Percentiles rank a stretch among this genome's conserved stretches.
Evolutionary conservation across 2,329 filamentous ascomycete species (phyloP).

Genomic region (Cytospora paraplurivora): DNA sequence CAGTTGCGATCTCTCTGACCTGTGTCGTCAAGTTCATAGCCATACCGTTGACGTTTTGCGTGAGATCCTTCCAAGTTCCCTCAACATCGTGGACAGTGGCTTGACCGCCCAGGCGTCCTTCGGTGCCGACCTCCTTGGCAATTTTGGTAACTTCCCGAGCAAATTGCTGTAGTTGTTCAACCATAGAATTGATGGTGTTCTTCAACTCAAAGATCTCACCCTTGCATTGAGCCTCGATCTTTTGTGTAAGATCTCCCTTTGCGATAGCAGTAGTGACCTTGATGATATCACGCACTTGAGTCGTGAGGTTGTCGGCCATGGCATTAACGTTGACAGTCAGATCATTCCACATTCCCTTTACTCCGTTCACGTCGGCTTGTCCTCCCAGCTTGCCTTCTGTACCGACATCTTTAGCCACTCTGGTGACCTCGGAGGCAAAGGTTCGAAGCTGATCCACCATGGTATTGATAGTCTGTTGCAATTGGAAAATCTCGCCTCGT

Average conservation of each 20-base stretch:
- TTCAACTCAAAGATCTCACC: slow-evolving; percentile 95
- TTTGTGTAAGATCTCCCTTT: slow-evolving; percentile 91
- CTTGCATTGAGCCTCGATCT: slow-evolving; percentile 89
- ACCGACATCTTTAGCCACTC: slow-evolving; percentile 80
- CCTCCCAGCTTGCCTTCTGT: slow-evolving; percentile 82
- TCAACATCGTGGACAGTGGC: slow-evolving; percentile 95
- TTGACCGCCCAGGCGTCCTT: slow-evolving; percentile 91
- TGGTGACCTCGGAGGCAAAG: slow-evolving; percentile 81
- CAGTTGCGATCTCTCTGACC: slow-evolving; percentile 95
- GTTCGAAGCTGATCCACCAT: slow-evolving; percentile 86
- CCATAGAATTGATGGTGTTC: slow-evolving; percentile 99
- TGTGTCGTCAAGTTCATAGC: slow-evolving; percentile 97
- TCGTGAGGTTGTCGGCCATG: slow-evolving; percentile 85
- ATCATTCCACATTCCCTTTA: slow-evolving; percentile 88
- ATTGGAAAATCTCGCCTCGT: slow-evolving; percentile 77
- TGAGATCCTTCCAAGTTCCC: slow-evolving; percentile 95
- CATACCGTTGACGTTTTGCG: slow-evolving; percentile 97
- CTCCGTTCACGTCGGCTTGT: slow-evolving; percentile 80
- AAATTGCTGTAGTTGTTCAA: slow-evolving; percentile 95
- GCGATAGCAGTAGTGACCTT: slow-evolving; percentile 73
- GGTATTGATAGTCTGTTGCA: slow-evolving; percentile 85
- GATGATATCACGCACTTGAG: slow-evolving; percentile 93
- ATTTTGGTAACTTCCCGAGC: slow-evolving; percentile 96
- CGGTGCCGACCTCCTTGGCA: slow-evolving; percentile 93
- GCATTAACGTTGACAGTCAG: slow-evolving; percentile 84